Percentiles rank a stretch among this genome's conserved stretches.
phyloP scores from a whole-genome alignment of 257 asterid genomes.

The Penstemon eatonii region DNA sequence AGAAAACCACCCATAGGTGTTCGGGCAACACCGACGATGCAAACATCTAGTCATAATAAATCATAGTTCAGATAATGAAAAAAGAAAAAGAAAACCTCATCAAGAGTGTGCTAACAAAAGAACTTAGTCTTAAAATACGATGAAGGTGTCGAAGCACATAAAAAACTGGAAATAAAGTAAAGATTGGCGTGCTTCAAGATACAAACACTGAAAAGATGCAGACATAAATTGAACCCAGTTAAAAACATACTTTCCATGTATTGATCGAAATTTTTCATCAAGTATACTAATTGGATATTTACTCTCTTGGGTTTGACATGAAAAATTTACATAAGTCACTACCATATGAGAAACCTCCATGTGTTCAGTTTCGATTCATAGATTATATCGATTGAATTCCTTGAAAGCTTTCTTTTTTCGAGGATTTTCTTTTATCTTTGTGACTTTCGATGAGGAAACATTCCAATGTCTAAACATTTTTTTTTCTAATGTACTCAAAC shows the following conservation, averaged over 20 bases:
- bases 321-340: constrained; percentile 9
- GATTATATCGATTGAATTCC: not conserved
- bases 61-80: constrained; percentile 10
- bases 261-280: not conserved
- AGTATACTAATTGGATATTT: not conserved
- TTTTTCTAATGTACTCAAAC: not conserved
- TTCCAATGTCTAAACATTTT: not conserved
- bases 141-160: constrained; percentile 5
- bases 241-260: not conserved
- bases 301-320: constrained; percentile 12
- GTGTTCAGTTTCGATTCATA: not conserved
- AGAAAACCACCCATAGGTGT: constrained; percentile 97
- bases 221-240: constrained; percentile 9
- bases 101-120: not conserved
- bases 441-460: not conserved
- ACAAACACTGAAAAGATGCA: constrained; percentile 6
- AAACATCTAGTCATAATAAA: constrained; percentile 65
- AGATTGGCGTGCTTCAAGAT: constrained; percentile 5
- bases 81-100: constrained; percentile 1
- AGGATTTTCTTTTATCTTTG: not conserved
- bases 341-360: not conserved
- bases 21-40: constrained; percentile 95
- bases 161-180: constrained; percentile 6
- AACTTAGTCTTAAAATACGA: constrained; percentile 5
- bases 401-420: not conserved